These are phyloP conservation scores for Aspergillus quadricinctus DNA, from an alignment of 2,329 filamentous ascomycete genomes.

Conservation along the genomic window DNA sequence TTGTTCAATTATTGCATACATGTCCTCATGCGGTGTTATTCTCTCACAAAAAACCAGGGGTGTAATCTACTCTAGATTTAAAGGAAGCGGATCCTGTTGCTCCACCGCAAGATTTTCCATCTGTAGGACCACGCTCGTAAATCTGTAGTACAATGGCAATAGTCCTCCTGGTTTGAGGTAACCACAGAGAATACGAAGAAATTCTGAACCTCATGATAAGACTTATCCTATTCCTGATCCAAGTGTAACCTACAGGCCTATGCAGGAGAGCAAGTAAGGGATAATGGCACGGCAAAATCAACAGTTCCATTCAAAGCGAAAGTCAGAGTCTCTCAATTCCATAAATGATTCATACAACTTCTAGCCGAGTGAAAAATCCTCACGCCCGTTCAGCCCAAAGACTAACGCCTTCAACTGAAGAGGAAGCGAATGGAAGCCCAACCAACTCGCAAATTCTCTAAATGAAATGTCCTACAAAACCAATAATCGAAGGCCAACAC, in stretches of 20 bases:
- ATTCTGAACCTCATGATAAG: not conserved
- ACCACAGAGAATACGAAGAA: not conserved
- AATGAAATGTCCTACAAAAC: not conserved
- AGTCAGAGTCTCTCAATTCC: not conserved
- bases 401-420: not conserved
- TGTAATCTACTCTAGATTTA: conserved; percentile 15
- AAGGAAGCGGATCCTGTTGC: not conserved
- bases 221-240: not conserved
- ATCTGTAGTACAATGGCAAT: not conserved
- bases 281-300: not conserved
- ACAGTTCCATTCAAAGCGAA: not conserved
- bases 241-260: not conserved
- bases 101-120: not conserved
- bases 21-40: conserved; percentile 11
- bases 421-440: not conserved
- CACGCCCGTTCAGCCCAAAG: not conserved
- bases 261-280: not conserved
- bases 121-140: not conserved
- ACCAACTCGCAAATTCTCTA: not conserved
- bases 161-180: not conserved
- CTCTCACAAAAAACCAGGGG: conserved; percentile 7
- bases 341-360: not conserved
- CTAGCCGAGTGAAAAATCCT: not conserved
- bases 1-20: conserved; percentile 13
- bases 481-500: not conserved